Evolutionary conservation across 2,329 filamentous ascomycete genomes (phyloP), one percentile per base, ranked within the genome.

Genomic region (Colletotrichum limetticola): DNA sequence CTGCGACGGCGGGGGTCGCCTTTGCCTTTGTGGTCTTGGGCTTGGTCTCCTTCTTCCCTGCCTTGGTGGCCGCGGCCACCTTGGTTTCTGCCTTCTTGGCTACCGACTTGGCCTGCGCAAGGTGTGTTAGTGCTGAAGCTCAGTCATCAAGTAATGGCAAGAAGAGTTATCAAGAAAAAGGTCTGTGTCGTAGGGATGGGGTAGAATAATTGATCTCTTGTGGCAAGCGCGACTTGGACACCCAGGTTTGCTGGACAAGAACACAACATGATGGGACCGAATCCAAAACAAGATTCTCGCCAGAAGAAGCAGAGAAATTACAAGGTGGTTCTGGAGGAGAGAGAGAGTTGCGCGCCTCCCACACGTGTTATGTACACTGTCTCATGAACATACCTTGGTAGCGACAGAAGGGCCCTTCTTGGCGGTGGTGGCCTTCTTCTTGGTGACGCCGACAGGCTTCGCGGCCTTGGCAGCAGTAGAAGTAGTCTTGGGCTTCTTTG

Each of bases 41-140:
- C 72, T 74, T 75, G 56, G 68, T 68, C 49, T 74, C 57, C 74
- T 75, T 75, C 62, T 74, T 74, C 49, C 37, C 71, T 24, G 71
- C 68, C 62, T 74, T 74, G 67, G 60, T 24, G 30, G 68, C 71
- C 7, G 56, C 68, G 7, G 37, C 52, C 35, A 53, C 56, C 58
- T 75, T 75, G 37, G 56, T 66, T n/a, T 71, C 65, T 16, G 53
- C 74, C n/a, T 67, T 66, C 53, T 75, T 75, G n/a, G 49, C 68
- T 46, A 58, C 65, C 22, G 65, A 60, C 68, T 75, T 75, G 62
- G 68, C 73, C 73, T 74, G 49, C 7, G 52, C 24, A 14, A 35
- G 12, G 1, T 7, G 22, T 14, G 32, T 24, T 28, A 63, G 62
- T 8, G 32, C 14, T 12, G 11, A 12, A 26, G 53, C 7, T n/a